Conservation (phyloP, 2,329 filamentous ascomycete genomes). For the Bipolaris gigantea region DNA sequence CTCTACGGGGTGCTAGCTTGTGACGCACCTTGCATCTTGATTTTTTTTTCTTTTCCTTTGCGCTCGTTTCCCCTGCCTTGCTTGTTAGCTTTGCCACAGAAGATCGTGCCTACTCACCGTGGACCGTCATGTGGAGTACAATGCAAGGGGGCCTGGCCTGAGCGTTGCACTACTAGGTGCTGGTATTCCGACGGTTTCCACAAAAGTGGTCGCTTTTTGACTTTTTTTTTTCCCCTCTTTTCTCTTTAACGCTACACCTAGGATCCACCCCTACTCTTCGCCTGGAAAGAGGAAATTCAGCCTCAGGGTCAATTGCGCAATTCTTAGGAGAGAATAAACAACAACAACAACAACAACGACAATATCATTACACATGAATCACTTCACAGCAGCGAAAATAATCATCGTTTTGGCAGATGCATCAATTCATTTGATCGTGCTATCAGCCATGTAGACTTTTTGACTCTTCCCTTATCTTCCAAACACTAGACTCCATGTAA, state of each 20-base stretch:
- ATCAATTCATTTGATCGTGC: constrained; percentile 37
- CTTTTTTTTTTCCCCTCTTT: not conserved
- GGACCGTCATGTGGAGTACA: constrained; percentile 6
- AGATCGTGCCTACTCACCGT: not conserved
- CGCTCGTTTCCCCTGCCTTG: no score
- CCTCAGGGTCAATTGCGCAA: not conserved
- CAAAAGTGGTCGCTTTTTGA: not conserved
- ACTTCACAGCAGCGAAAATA: not conserved
- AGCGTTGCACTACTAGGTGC: not conserved
- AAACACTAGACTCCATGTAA: constrained; percentile 20
- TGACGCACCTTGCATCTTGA: no score
- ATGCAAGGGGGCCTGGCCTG: not conserved
- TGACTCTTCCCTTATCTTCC: constrained; percentile 19
- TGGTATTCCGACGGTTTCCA: not conserved
- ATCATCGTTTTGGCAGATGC: constrained; percentile 18
- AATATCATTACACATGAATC: not conserved
- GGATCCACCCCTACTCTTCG: not conserved
- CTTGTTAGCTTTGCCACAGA: constrained; percentile 1
- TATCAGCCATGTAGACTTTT: constrained; percentile 31
- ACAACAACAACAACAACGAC: no score
- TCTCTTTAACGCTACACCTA: not conserved
- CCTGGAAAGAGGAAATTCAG: not conserved
- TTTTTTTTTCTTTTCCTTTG: not conserved
- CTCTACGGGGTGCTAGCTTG: no score
- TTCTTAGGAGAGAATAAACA: not conserved